Conservation (phyloP, 2,329 filamentous ascomycete species). For the Aspergillus japonicus region DNA sequence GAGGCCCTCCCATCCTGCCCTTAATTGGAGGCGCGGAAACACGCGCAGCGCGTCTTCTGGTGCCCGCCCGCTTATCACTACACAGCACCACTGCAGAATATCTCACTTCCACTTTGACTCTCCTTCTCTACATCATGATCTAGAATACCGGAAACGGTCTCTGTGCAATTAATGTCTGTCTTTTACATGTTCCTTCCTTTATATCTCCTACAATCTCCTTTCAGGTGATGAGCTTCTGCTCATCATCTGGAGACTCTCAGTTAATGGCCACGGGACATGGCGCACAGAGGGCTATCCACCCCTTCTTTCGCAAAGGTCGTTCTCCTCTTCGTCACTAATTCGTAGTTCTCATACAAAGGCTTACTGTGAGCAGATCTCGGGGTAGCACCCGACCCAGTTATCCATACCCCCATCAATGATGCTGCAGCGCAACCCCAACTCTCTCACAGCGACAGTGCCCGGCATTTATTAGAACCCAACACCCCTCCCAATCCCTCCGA, state of each 20-base stretch:
- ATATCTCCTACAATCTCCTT: background rate
- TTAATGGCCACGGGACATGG: slow-evolving; percentile 40
- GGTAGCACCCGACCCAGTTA: slow-evolving; percentile 2
- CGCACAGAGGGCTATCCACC: slow-evolving; percentile 41
- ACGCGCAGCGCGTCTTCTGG: slow-evolving; percentile 17
- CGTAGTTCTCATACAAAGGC: background rate
- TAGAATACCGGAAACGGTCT: background rate
- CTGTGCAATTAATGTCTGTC: background rate
- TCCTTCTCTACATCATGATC: background rate
- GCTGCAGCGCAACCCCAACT: background rate
- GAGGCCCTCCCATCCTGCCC: no score
- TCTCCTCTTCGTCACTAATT: slow-evolving; percentile 1
- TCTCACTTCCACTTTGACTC: background rate
- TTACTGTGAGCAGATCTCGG: slow-evolving; percentile 22
- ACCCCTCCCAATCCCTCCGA: background rate
- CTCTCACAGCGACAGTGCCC: background rate
- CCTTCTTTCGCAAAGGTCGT: slow-evolving; percentile 44
- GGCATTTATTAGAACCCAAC: background rate
- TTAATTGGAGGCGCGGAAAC: slow-evolving; percentile 13
- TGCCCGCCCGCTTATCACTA: slow-evolving; percentile 18
- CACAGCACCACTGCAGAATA: background rate
- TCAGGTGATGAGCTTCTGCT: slow-evolving; percentile 24
- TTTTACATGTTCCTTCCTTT: background rate
- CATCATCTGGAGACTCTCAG: slow-evolving; percentile 25
- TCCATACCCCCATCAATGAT: slow-evolving; percentile 12